Evolutionary conservation across 2,329 filamentous ascomycete genomes (phyloP).

Genomic region (Bipolaris cookei): DNA sequence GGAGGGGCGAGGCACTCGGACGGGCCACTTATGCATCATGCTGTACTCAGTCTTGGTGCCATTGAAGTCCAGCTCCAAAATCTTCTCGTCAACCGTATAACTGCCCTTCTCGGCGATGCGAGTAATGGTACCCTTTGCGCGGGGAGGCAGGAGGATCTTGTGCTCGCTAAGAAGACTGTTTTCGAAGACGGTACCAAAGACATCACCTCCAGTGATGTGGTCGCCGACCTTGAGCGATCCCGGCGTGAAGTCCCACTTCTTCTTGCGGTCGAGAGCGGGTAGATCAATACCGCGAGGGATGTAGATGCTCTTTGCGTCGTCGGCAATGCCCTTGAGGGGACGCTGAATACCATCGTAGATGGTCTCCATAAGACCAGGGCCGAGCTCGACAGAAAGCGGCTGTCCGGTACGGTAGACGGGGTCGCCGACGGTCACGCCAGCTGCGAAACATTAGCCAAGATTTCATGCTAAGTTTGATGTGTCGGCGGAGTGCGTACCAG

Average conservation of each 20-base stretch:
- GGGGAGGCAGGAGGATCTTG: slow-evolving; percentile 89
- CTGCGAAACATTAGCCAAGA: slow-evolving; percentile 56
- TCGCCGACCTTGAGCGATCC: slow-evolving; percentile 87
- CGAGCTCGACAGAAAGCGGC: slow-evolving; percentile 95
- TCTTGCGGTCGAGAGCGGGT: slow-evolving; percentile 85
- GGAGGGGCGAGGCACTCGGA: slow-evolving; percentile 90
- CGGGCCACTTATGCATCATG: slow-evolving; percentile 99
- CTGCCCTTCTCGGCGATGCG: slow-evolving; percentile 86
- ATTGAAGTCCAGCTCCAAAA: slow-evolving; percentile 96
- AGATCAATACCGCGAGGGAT: slow-evolving; percentile 93
- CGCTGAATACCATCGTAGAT: slow-evolving; percentile 99
- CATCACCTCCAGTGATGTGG: slow-evolving; percentile 93
- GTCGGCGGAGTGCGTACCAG: slow-evolving; percentile 64
- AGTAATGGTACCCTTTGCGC: slow-evolving; percentile 90
- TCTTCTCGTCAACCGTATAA: slow-evolving; percentile 93
- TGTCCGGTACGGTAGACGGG: slow-evolving; percentile 90
- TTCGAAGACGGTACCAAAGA: slow-evolving; percentile 93
- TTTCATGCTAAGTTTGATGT: neutral
- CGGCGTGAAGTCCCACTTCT: slow-evolving; percentile 96
- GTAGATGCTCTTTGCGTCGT: slow-evolving; percentile 85
- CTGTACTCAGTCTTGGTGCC: slow-evolving; percentile 91
- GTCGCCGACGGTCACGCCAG: slow-evolving; percentile 94
- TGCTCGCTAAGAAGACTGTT: slow-evolving; percentile 95
- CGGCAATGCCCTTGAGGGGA: slow-evolving; percentile 83
- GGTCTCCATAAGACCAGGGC: slow-evolving; percentile 95